Percentiles rank a stretch among this genome's conserved stretches.
phyloP scores from a whole-genome alignment of 176 grass and related monocot genomes.

The Panicum miliaceum region DNA sequence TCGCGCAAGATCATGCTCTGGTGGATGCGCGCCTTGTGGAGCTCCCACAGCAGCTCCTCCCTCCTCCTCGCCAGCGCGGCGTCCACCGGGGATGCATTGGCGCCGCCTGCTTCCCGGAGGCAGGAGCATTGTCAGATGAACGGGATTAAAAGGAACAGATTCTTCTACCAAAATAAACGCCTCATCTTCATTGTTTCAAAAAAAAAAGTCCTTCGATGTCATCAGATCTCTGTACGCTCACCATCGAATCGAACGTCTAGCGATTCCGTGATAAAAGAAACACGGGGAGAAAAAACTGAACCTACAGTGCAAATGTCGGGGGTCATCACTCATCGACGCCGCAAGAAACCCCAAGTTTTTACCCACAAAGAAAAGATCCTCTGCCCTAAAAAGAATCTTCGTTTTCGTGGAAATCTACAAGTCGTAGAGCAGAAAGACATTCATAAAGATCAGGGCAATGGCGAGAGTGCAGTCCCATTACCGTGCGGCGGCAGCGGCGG shows the following conservation, averaged over 20 bases:
- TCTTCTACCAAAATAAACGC: neutral
- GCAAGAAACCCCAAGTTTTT: no score
- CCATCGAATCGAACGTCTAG: neutral
- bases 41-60: constrained; percentile 34
- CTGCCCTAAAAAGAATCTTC: no score
- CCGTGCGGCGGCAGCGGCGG: constrained; percentile 1
- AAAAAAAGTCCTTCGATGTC: neutral
- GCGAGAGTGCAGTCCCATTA: neutral
- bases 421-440: neutral
- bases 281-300: no score
- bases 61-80: neutral
- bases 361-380: no score
- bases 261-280: neutral
- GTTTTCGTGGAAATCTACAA: neutral
- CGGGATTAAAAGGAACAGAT: neutral
- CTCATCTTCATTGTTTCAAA: neutral
- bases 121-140: neutral
- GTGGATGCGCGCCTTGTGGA: constrained; percentile 10
- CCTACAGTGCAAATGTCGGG: no score
- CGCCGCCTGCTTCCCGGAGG: neutral
- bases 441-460: neutral
- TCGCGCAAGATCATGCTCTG: constrained; percentile 41
- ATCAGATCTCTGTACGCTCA: neutral
- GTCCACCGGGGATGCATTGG: neutral
- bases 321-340: no score